phyloP scores from a whole-genome alignment of 345 rosid genomes.

The Mercurialis annua region DNA sequence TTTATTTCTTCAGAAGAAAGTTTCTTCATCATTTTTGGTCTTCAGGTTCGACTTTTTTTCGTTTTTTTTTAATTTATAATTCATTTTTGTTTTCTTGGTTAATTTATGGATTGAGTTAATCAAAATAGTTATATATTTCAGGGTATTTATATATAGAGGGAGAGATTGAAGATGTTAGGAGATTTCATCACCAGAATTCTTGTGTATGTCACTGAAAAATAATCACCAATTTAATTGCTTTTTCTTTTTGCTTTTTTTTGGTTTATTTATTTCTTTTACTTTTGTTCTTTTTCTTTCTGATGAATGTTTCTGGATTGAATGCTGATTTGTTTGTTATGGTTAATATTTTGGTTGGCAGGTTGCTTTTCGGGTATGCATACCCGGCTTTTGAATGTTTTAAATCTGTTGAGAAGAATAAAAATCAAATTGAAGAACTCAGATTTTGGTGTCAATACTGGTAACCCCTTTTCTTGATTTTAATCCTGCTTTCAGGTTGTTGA shows the following conservation, averaged over 20 bases:
- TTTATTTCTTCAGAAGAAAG: not conserved
- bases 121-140: not conserved
- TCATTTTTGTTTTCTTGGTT: not conserved
- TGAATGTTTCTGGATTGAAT: not conserved
- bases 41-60: not conserved
- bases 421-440: conserved; percentile 71
- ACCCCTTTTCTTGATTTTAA: not conserved
- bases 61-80: not conserved
- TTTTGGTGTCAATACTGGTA: conserved; percentile 98
- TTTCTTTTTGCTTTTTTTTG: not conserved
- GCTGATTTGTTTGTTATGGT: not conserved
- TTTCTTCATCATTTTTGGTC: not conserved
- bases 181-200: conserved; percentile 55
- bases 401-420: conserved; percentile 76
- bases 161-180: conserved; percentile 58
- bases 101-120: not conserved
- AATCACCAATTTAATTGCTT: not conserved
- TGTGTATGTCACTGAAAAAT: conserved; percentile 40
- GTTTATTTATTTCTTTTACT: not conserved
- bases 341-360: conserved; percentile 34
- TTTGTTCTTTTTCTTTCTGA: not conserved
- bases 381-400: conserved; percentile 91
- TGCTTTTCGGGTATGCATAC: conserved; percentile 82
- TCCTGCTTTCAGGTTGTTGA: not conserved
- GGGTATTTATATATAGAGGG: not conserved